Base-by-base conservation (phyloP, 352 stramenopile species). In the Globisporangium polare region DNA sequence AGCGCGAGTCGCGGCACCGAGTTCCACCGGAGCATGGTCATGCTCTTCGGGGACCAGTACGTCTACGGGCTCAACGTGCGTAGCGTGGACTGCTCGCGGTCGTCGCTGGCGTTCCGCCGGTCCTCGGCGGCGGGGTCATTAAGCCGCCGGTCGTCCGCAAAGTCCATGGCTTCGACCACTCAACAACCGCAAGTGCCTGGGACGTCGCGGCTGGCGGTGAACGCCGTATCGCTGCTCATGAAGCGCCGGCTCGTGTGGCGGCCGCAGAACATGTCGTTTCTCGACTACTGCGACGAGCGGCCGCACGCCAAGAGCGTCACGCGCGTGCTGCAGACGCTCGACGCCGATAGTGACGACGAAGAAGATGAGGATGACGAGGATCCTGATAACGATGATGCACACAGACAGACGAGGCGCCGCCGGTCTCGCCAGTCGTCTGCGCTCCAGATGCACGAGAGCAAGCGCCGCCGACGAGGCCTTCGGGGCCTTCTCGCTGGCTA, bases 11-110 rank as follows among this genome's bases (percentile, higher is more conserved):
- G 31, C 10, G 58, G 54, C 5, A 33, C 62, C 17, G 75, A 86
- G 56, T 88, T 88, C 41, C 80, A 90, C 56, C 75, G 73, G 52
- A 78, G 72, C 58, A 90, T 90, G 80, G 71, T 72, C 33, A 78
- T 76, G 33, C 52, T 90, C 56, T 90, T 88, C 59, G 80, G 78
- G 12, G 73, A 80, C 29, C 67, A 77, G 55, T 90, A 90, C 49
- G 72, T 88, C 46, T 83, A 80, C 31, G 80, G 80, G 0, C 54
- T 82, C 13, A 78, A 81, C 59, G 56, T 80, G 18, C 72, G 71
- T 12, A 67, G 58, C 0, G 62, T 81, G 22, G 77, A 86, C 24
- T 83, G 72, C 53, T 47, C 35, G 24, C n/a, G 33, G 1, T 24
- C 45, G 20, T 41, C 53, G 39, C 37, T 46, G 12, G n/a, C 57